phyloP scores from a whole-genome alignment of 192 early-diverging fungal genomes.

The Pilobolus umbonatus region DNA sequence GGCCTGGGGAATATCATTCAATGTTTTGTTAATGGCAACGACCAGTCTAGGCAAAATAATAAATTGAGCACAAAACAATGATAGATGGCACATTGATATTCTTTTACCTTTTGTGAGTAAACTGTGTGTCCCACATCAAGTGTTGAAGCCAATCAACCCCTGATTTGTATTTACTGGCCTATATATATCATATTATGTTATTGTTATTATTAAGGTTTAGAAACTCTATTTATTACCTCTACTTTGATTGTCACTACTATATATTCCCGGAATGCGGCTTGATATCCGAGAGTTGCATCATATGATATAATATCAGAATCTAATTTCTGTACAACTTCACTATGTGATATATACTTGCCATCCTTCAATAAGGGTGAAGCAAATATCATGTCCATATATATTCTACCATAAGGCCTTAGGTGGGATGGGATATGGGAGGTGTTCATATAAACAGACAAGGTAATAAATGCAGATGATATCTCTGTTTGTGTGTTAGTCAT shows the following conservation, averaged over 20 bases:
- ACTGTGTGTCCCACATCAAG: constrained; percentile 48
- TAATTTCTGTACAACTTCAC: constrained; percentile 41
- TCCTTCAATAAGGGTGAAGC: constrained; percentile 37
- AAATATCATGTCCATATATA: constrained; percentile 51
- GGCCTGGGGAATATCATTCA: constrained; percentile 49
- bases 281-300: constrained; percentile 32
- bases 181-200: background rate
- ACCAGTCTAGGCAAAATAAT: constrained; percentile 29
- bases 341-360: constrained; percentile 29
- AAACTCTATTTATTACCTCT: too few species aligned
- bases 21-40: constrained; percentile 42
- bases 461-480: constrained; percentile 50
- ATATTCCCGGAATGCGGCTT: constrained; percentile 30
- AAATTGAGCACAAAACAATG: background rate
- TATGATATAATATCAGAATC: constrained; percentile 51
- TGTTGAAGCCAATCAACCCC: constrained; percentile 45
- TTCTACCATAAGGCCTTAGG: constrained; percentile 41
- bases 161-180: constrained; percentile 42
- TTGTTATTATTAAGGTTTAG: background rate
- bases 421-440: constrained; percentile 38
- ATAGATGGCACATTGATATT: background rate
- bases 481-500: constrained; percentile 13
- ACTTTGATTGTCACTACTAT: constrained; percentile 28
- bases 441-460: constrained; percentile 39
- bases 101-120: constrained; percentile 39